These are phyloP conservation scores for Tolypocladium nubicola DNA, from an alignment of 2,329 filamentous ascomycete genomes.

Conservation along the genomic window DNA sequence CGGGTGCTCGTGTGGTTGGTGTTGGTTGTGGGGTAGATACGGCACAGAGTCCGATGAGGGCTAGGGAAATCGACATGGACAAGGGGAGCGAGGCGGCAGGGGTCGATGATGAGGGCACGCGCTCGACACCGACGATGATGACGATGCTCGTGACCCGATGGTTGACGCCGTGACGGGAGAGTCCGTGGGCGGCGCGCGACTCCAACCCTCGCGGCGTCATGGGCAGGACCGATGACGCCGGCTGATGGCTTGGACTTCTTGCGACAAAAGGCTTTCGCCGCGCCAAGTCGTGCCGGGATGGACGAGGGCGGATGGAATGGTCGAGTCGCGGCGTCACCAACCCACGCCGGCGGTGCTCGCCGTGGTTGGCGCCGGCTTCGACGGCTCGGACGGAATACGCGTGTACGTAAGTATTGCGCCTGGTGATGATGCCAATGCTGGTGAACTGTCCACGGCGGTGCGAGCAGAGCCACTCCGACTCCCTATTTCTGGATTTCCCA, in stretches of 20 bases:
- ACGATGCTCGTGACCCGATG: background rate
- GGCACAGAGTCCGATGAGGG: background rate
- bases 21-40: slow-evolving; percentile 1
- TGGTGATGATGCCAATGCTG: background rate
- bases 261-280: too few species aligned
- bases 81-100: background rate
- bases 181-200: background rate
- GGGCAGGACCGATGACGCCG: background rate
- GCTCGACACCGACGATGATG: background rate
- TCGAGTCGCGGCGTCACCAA: background rate
- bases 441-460: background rate
- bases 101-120: background rate
- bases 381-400: background rate
- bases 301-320: background rate
- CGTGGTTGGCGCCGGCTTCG: background rate
- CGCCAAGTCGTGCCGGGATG: background rate
- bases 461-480: background rate
- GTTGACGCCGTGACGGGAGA: background rate
- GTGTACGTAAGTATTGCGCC: background rate
- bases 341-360: background rate
- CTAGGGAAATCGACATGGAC: background rate
- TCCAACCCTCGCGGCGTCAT: background rate
- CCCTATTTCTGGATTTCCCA: background rate
- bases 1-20: background rate
- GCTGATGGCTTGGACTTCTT: too few species aligned